These are phyloP conservation scores for Alloteropsis angusta DNA, from an alignment of 202 grass and related monocot genomes.

Conservation along the genomic window DNA sequence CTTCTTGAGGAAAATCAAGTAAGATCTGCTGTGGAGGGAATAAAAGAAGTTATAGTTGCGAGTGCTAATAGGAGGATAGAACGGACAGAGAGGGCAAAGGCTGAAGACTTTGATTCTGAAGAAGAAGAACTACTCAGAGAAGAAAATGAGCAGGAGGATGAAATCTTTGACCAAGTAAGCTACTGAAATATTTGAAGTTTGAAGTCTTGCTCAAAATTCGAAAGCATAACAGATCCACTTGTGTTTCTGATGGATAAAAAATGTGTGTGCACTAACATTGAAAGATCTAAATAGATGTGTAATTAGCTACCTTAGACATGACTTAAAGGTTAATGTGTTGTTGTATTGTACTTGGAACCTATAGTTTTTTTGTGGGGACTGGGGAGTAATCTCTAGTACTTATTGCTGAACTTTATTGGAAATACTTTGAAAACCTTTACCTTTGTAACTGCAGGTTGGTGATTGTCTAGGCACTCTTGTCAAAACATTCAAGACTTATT, in stretches of 20 bases:
- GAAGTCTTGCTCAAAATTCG: conserved; percentile 6
- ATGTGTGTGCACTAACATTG: not conserved
- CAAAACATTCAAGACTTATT: conserved; percentile 61
- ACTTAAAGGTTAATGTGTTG: not conserved
- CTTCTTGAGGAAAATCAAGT: conserved; percentile 80
- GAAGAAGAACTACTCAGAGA: conserved; percentile 91
- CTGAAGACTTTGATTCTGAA: conserved; percentile 96
- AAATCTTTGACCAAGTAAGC: conserved; percentile 89
- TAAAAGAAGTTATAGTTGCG: conserved; percentile 83
- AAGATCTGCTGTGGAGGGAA: conserved; percentile 60
- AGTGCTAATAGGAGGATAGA: conserved; percentile 77
- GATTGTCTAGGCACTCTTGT: conserved; percentile 70
- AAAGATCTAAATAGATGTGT: conserved; percentile 6
- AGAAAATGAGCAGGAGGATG: conserved; percentile 99
- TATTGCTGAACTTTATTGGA: conserved; percentile 6
- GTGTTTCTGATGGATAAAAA: conserved; percentile 9
- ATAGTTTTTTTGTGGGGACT: not conserved
- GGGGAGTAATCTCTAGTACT: not conserved
- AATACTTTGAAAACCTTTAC: conserved; percentile 3
- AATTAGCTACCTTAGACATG: not conserved
- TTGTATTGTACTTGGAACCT: not conserved
- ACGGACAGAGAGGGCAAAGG: conserved; percentile 58
- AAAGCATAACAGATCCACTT: not conserved
- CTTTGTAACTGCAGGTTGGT: conserved; percentile 51
- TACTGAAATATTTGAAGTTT: not conserved